A percentile compares a stretch with the other conserved stretches of the same genome.
phyloP scores from a whole-genome alignment of 129 eudicot species.

The Lonicera japonica region DNA sequence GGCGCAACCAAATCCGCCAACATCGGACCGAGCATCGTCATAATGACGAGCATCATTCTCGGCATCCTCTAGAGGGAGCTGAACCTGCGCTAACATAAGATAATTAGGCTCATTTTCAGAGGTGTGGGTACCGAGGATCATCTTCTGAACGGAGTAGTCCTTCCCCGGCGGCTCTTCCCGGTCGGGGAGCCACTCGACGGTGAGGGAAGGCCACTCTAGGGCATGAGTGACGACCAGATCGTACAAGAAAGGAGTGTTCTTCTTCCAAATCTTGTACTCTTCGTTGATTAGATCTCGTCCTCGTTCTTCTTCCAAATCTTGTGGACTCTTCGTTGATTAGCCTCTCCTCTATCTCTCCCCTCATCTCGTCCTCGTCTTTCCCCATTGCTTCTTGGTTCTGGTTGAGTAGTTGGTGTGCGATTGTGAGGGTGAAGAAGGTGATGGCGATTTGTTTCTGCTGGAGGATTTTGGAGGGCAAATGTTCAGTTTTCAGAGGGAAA shows the following conservation, averaged over 20 bases:
- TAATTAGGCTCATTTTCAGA: conserved; percentile 89
- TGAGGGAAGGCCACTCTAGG: conserved; percentile 95
- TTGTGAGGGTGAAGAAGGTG: neutral
- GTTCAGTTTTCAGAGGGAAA: neutral
- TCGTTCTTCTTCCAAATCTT: conserved; percentile 88
- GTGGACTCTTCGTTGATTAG: conserved; percentile 94
- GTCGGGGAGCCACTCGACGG: conserved; percentile 96
- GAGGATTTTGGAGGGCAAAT: conserved; percentile 18
- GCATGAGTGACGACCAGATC: conserved; percentile 92
- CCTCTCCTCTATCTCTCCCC: conserved; percentile 78
- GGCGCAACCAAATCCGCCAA: conserved; percentile 76
- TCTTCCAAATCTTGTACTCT: conserved; percentile 97
- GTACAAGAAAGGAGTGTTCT: conserved; percentile 87
- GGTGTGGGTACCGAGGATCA: conserved; percentile 94
- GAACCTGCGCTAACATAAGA: conserved; percentile 83
- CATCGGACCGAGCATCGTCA: conserved; percentile 62
- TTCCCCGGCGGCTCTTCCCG: conserved; percentile 86
- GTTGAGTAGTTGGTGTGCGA: neutral
- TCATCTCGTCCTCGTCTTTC: conserved; percentile 67
- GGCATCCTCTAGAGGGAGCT: conserved; percentile 79
- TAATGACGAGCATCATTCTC: conserved; percentile 88
- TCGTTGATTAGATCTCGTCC: conserved; percentile 59
- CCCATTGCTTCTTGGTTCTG: conserved; percentile 21
- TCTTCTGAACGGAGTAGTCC: conserved; percentile 84
- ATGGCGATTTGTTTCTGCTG: neutral